Evolutionary conservation across 352 stramenopile genomes (phyloP).

Genomic region (Blastocystis hominis): DNA sequence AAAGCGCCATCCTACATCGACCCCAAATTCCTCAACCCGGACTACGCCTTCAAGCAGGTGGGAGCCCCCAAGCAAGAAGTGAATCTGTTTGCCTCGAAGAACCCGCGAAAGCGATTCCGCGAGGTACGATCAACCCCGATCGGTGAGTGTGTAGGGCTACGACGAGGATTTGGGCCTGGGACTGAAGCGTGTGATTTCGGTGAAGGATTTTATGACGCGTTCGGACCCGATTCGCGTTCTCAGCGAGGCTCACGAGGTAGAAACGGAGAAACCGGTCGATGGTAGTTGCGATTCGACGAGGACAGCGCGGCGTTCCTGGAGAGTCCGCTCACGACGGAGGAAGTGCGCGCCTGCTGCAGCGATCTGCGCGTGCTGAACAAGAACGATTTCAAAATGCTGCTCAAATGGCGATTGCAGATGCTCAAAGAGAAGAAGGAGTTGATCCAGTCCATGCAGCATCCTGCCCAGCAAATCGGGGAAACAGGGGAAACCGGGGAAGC

Average conservation of each 20-base stretch:
- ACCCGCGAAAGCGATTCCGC: constrained; percentile 82
- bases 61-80: constrained; percentile 70
- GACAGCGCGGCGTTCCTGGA: constrained; percentile 64
- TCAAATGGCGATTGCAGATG: constrained; percentile 92
- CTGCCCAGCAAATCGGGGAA: constrained; percentile 67
- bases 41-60: constrained; percentile 86
- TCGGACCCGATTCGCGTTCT: constrained; percentile 87
- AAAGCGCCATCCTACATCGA: constrained; percentile 86
- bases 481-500: too few relatives aligned
- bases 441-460: background rate
- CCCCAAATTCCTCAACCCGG: constrained; percentile 87
- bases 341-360: constrained; percentile 70
- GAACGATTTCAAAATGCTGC: constrained; percentile 86
- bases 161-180: constrained; percentile 76
- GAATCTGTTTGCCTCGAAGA: constrained; percentile 95
- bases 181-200: constrained; percentile 72
- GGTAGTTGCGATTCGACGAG: constrained; percentile 49
- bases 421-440: constrained; percentile 56
- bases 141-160: constrained; percentile 69
- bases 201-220: constrained; percentile 74
- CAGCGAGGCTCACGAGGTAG: constrained; percentile 82
- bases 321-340: constrained; percentile 68
- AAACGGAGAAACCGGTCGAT: constrained; percentile 68
- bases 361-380: constrained; percentile 95
- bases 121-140: constrained; percentile 62